phyloP scores from a whole-genome alignment of 306 rosid species.

The Sechiopsis laciniata region DNA sequence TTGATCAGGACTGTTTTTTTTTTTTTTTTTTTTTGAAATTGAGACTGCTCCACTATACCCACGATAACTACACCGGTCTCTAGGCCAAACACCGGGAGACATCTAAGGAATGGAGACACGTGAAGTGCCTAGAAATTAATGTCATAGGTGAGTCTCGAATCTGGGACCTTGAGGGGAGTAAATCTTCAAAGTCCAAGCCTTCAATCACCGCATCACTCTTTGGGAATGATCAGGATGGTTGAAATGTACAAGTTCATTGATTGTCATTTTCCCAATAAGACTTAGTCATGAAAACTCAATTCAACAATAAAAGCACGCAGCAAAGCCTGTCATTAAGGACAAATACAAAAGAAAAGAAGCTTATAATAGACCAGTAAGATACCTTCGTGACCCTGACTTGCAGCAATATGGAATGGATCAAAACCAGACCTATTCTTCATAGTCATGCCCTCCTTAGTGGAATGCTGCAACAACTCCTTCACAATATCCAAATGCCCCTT shows the following conservation, averaged over 20 bases:
- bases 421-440: slow-evolving; percentile 61
- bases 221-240: background rate
- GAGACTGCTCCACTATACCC: too few relatives aligned
- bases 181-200: too few relatives aligned
- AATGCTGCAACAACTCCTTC: slow-evolving; percentile 47
- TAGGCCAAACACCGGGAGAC: too few relatives aligned
- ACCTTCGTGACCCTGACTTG: slow-evolving; percentile 80
- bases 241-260: background rate
- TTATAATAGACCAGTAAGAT: background rate
- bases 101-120: too few relatives aligned
- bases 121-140: too few relatives aligned
- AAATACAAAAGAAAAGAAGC: slow-evolving; percentile 2
- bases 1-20: background rate
- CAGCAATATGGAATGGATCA: slow-evolving; percentile 67
- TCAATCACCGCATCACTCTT: too few relatives aligned
- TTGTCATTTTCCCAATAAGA: background rate
- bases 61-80: too few relatives aligned
- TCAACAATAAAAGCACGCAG: background rate
- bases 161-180: too few relatives aligned
- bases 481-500: slow-evolving; percentile 56
- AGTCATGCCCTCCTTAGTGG: slow-evolving; percentile 41
- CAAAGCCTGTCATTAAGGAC: background rate
- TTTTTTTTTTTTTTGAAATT: too few relatives aligned
- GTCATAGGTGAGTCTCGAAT: too few relatives aligned
- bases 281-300: background rate